Percentiles rank a stretch among this genome's conserved stretches.
These are phyloP conservation scores for Xylaria sp. DNA, from an alignment of 2,329 filamentous ascomycete species.

Conservation along the genomic window DNA sequence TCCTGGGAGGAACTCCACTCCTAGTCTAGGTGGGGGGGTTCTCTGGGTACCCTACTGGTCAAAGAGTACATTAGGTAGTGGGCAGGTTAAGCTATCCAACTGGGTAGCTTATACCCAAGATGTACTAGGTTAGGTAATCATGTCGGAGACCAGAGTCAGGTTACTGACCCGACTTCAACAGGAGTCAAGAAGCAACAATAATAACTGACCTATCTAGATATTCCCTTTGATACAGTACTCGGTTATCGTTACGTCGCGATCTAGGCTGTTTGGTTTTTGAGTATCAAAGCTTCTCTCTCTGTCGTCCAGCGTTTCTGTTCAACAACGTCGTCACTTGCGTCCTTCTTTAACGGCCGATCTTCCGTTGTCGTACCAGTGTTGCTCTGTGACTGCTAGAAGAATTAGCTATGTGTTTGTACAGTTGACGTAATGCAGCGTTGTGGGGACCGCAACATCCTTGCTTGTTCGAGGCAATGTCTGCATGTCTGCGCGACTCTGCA, in stretches of 20 bases:
- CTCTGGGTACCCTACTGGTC: slow-evolving; percentile 4
- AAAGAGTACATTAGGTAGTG: slow-evolving; percentile 9
- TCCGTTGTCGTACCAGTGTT: slow-evolving; percentile 26
- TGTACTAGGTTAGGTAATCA: slow-evolving; percentile 23
- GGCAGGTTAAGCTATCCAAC: slow-evolving; percentile 20
- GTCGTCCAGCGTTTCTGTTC: background rate
- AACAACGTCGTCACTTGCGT: background rate
- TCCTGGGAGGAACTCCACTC: too few relatives aligned
- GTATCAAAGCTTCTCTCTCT: background rate
- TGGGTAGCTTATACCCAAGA: slow-evolving; percentile 19
- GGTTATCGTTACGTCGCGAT: background rate
- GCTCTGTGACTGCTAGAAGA: slow-evolving; percentile 32
- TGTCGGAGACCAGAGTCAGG: slow-evolving; percentile 8
- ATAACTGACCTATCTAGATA: background rate
- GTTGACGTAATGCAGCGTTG: slow-evolving; percentile 47
- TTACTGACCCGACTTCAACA: slow-evolving; percentile 1
- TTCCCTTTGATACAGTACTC: background rate
- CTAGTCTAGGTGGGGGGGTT: slow-evolving; percentile 29
- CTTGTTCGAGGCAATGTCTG: slow-evolving; percentile 15
- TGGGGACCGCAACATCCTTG: slow-evolving; percentile 29
- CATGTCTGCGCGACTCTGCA: slow-evolving; percentile 21
- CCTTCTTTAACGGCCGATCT: slow-evolving; percentile 12
- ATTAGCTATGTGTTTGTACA: slow-evolving; percentile 38
- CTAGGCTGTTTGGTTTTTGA: background rate
- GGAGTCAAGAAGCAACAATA: background rate